Evolutionary conservation across 306 rosid species (phyloP).

Genomic region (Dryas octopetala): DNA sequence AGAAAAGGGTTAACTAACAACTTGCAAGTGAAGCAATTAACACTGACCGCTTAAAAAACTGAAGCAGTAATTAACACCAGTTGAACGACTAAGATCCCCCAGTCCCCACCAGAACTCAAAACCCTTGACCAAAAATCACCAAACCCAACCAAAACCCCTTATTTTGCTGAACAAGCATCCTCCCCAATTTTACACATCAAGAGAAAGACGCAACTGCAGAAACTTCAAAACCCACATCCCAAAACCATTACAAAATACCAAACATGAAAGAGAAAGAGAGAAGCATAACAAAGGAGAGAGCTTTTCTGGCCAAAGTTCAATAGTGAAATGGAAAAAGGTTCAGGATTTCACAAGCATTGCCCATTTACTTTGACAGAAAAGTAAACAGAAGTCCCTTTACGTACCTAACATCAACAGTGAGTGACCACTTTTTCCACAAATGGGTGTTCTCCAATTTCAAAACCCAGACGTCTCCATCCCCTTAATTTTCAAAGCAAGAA

Average conservation of each 20-base stretch:
- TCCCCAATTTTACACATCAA: not conserved
- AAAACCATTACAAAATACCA: slow-evolving; percentile 17
- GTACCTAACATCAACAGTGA: slow-evolving; percentile 37
- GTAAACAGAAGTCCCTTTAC: slow-evolving; percentile 13
- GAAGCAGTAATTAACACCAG: slow-evolving; percentile 38
- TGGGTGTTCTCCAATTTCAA: slow-evolving; percentile 34
- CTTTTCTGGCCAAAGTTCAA: slow-evolving; percentile 8
- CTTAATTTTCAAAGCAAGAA: slow-evolving; percentile 33
- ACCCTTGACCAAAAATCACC: slow-evolving; percentile 43
- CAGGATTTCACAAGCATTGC: slow-evolving; percentile 8
- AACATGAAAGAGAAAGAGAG: slow-evolving; percentile 8
- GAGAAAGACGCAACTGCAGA: slow-evolving; percentile 5
- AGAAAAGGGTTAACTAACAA: slow-evolving; percentile 44
- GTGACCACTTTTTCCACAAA: slow-evolving; percentile 32
- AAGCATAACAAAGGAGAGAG: slow-evolving; percentile 26
- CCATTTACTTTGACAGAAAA: slow-evolving; percentile 17
- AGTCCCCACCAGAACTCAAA: slow-evolving; percentile 49
- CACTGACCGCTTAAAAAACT: slow-evolving; percentile 42
- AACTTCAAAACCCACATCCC: slow-evolving; percentile 17
- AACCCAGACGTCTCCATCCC: slow-evolving; percentile 24
- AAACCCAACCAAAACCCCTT: slow-evolving; percentile 22
- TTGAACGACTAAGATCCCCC: slow-evolving; percentile 37
- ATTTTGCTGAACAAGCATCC: slow-evolving; percentile 21
- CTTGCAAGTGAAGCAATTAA: slow-evolving; percentile 61
- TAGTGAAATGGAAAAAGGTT: not conserved